Percentiles rank a stretch among this genome's conserved stretches.
Conservation (phyloP, 1,284 basidiomycete genomes). For the Paramarasmius palmivorus region DNA sequence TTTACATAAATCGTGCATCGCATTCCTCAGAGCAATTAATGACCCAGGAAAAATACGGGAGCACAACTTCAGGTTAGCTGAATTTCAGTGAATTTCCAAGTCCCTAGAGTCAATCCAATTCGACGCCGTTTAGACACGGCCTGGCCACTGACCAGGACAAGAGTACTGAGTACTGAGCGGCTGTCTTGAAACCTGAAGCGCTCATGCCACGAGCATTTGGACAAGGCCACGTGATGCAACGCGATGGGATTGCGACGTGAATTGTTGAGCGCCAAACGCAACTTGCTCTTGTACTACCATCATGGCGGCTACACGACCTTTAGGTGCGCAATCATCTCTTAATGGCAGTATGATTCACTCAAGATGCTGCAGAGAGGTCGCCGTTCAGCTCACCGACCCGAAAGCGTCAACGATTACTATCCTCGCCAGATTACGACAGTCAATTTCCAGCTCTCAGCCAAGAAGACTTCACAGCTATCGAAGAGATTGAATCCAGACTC, state of each 20-base stretch:
- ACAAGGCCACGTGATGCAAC: too few species aligned
- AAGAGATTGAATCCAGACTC: slow-evolving; percentile 49
- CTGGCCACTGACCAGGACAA: too few species aligned
- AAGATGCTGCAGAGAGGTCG: slow-evolving; percentile 18
- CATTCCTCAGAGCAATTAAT: too few species aligned
- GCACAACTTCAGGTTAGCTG: too few species aligned
- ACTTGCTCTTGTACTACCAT: too few species aligned
- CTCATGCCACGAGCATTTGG: too few species aligned
- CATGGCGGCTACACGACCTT: neutral
- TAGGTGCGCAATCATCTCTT: slow-evolving; percentile 5
- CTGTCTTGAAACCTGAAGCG: too few species aligned
- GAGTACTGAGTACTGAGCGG: too few species aligned
- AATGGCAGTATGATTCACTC: neutral
- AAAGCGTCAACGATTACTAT: slow-evolving; percentile 65
- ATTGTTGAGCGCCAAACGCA: neutral
- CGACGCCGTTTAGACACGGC: too few species aligned
- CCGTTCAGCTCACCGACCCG: slow-evolving; percentile 39
- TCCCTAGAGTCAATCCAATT: too few species aligned
- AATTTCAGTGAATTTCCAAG: too few species aligned
- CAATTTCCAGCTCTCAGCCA: slow-evolving; percentile 49
- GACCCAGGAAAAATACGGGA: too few species aligned
- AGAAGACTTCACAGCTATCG: slow-evolving; percentile 56
- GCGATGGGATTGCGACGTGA: neutral
- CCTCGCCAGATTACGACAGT: slow-evolving; percentile 67
- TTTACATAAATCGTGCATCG: neutral